These are phyloP conservation scores for Dalbergia cochinchinensis DNA, from an alignment of 306 rosid genomes.

Conservation along the genomic window DNA sequence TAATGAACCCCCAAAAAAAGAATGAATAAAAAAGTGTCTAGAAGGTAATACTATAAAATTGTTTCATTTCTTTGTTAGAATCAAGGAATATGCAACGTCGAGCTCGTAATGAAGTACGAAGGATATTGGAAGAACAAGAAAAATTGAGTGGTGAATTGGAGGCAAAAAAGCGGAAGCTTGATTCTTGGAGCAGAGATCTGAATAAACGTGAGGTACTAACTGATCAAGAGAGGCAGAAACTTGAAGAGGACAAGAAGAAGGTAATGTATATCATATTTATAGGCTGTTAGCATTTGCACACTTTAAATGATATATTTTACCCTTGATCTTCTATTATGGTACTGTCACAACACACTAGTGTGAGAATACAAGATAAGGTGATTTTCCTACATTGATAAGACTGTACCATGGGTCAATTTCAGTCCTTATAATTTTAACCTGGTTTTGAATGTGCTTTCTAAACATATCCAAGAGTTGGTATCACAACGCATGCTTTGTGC, in stretches of 20 bases:
- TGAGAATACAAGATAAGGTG: no score
- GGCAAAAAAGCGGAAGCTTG: conserved; percentile 75
- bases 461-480: no score
- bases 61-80: conserved; percentile 59
- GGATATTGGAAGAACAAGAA: conserved; percentile 85
- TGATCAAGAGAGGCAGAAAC: conserved; percentile 87
- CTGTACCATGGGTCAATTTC: no score
- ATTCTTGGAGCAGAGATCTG: conserved; percentile 83
- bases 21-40: neutral
- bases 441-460: no score
- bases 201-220: conserved; percentile 89
- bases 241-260: conserved; percentile 88
- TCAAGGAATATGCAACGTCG: conserved; percentile 76
- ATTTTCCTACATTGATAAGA: no score
- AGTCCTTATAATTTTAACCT: no score
- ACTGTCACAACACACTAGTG: no score
- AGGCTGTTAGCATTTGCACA: neutral
- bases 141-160: conserved; percentile 81
- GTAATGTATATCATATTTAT: conserved; percentile 48
- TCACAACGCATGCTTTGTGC: no score
- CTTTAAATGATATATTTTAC: conserved; percentile 15
- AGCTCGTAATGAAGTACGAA: conserved; percentile 70
- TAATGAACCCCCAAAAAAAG: conserved; percentile 14
- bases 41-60: conserved; percentile 23
- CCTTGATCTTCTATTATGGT: neutral